These are phyloP conservation scores for Penicillium maclennaniae DNA, from an alignment of 495 filamentous ascomycete species.

Conservation along the genomic window DNA sequence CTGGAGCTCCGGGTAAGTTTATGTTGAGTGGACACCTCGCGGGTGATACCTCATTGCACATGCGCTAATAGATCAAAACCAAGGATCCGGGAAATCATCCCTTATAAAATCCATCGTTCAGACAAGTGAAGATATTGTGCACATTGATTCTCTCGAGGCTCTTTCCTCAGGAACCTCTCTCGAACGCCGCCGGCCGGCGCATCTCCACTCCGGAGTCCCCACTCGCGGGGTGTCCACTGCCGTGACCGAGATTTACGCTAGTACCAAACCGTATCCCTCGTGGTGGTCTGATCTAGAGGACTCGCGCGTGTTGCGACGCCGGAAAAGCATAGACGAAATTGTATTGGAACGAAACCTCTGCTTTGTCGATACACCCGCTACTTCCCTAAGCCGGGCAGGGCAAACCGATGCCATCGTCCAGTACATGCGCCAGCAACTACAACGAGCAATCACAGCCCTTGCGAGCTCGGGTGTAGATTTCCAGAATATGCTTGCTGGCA, in stretches of 20 bases:
- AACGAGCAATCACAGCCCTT: constrained; percentile 57
- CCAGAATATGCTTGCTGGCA: constrained; percentile 74
- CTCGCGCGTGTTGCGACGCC: constrained; percentile 60
- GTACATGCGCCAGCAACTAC: constrained; percentile 74
- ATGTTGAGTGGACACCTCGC: neutral
- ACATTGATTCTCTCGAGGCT: constrained; percentile 85
- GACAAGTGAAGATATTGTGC: constrained; percentile 92
- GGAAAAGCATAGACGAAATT: constrained; percentile 76
- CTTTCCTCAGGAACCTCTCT: constrained; percentile 37
- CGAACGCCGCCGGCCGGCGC: constrained; percentile 24
- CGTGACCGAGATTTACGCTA: constrained; percentile 84
- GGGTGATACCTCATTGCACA: neutral
- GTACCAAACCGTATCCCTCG: constrained; percentile 83
- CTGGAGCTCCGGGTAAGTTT: constrained; percentile 71
- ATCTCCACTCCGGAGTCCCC: constrained; percentile 32
- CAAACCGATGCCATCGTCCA: constrained; percentile 65
- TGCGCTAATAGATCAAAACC: neutral
- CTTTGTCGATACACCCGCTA: constrained; percentile 90
- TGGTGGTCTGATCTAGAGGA: constrained; percentile 95
- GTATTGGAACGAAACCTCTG: constrained; percentile 91
- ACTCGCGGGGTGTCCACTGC: constrained; percentile 25
- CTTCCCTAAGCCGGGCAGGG: constrained; percentile 59
- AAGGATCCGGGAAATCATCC: constrained; percentile 77
- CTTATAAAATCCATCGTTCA: constrained; percentile 92
- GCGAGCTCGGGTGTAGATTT: constrained; percentile 67